Percentiles rank a stretch among this genome's conserved stretches.
Conservation (phyloP, 1,284 basidiomycete genomes). For the Mycena citricolor region DNA sequence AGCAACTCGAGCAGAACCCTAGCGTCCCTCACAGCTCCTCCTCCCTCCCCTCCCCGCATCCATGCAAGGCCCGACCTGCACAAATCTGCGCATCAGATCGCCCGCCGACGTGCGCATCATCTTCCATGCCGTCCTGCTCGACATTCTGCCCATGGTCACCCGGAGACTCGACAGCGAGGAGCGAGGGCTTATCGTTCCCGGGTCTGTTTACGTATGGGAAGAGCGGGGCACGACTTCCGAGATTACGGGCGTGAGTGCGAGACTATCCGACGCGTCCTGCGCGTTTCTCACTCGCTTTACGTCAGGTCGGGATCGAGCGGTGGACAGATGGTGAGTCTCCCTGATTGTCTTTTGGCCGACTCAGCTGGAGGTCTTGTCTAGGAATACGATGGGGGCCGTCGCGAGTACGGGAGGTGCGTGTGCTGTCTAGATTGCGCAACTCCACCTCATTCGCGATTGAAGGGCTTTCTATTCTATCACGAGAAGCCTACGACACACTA, state of each 20-base stretch:
- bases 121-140: conserved; percentile 70
- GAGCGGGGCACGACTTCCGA: conserved; percentile 76
- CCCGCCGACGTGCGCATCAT: conserved; percentile 73
- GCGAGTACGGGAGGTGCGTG: conserved; percentile 67
- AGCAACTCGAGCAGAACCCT: conserved; percentile 12
- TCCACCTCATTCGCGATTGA: conserved; percentile 19
- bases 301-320: conserved; percentile 70
- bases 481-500: conserved; percentile 58
- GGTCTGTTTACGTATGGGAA: conserved; percentile 73
- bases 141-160: conserved; percentile 71
- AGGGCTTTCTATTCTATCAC: conserved; percentile 81
- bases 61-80: conserved; percentile 49
- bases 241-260: conserved; percentile 56
- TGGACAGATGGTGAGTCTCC: conserved; percentile 51
- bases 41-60: conserved; percentile 18
- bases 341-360: too few species aligned
- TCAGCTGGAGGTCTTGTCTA: conserved; percentile 41
- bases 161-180: conserved; percentile 75
- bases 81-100: conserved; percentile 50
- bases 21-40: too few species aligned
- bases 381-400: conserved; percentile 78
- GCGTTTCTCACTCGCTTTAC: conserved; percentile 13
- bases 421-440: too few species aligned
- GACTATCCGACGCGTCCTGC: conserved; percentile 3
- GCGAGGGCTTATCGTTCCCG: conserved; percentile 57